These are phyloP conservation scores for Acer saccharum DNA, from an alignment of 345 rosid genomes.

Conservation along the genomic window DNA sequence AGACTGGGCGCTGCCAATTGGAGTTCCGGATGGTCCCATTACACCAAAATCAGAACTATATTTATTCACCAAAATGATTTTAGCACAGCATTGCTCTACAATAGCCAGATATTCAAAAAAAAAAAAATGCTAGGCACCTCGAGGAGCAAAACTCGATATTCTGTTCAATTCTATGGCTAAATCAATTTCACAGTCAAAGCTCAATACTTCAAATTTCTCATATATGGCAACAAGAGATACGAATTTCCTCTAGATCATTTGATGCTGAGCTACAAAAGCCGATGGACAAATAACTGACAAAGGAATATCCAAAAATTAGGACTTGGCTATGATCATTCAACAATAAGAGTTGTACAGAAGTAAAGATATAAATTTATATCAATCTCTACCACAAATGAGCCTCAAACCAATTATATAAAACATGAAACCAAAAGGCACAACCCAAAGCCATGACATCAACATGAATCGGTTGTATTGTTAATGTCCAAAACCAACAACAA, in stretches of 20 bases:
- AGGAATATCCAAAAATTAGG: background rate
- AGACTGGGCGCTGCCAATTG: conserved; percentile 72
- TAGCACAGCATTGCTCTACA: background rate
- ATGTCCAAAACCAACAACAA: background rate
- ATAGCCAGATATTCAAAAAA: background rate
- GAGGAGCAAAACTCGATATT: background rate
- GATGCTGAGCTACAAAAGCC: background rate
- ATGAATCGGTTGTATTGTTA: background rate
- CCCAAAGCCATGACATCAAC: background rate
- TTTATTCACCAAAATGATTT: background rate
- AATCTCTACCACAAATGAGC: background rate
- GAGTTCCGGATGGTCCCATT: conserved; percentile 88
- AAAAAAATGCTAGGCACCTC: background rate
- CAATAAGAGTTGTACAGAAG: too few species aligned
- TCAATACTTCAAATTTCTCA: background rate
- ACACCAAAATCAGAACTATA: conserved; percentile 20
- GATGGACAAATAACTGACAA: background rate
- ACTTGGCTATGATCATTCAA: background rate
- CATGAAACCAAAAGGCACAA: background rate
- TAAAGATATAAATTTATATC: too few species aligned
- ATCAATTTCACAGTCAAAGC: background rate
- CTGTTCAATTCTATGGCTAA: background rate
- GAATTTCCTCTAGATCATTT: background rate
- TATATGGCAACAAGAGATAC: background rate
- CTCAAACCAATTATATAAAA: background rate